Evolutionary conservation across 768 basidiomycete species (phyloP).

Genomic region (Auriscalpium microsporum): DNA sequence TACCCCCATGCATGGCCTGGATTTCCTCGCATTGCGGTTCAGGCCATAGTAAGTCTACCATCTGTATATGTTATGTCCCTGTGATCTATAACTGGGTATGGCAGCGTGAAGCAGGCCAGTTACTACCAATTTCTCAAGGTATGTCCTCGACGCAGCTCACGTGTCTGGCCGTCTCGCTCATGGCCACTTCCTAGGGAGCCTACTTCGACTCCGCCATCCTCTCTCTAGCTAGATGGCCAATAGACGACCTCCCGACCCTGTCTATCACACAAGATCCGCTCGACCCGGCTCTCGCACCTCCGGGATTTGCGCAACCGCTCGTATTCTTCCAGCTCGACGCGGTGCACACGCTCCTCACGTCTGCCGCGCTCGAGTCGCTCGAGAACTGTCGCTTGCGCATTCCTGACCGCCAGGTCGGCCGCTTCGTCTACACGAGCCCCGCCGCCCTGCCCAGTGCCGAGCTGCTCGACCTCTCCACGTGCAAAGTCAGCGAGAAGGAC

Average conservation of each 20-base stretch:
- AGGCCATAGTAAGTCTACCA: constrained; percentile 62
- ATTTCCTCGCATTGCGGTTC: constrained; percentile 60
- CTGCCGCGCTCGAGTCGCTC: constrained; percentile 35
- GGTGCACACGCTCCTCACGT: constrained; percentile 39
- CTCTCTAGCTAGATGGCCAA: constrained; percentile 58
- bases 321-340: constrained; percentile 71
- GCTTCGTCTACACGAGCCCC: constrained; percentile 26
- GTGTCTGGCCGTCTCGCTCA: not conserved
- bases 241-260: constrained; percentile 31
- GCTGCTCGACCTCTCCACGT: constrained; percentile 73
- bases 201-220: constrained; percentile 74
- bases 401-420: constrained; percentile 52
- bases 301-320: constrained; percentile 72
- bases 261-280: constrained; percentile 65
- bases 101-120: constrained; percentile 60
- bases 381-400: constrained; percentile 60
- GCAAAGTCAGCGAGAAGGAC: constrained; percentile 43
- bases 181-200: constrained; percentile 43
- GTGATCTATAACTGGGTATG: constrained; percentile 1
- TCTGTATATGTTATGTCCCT: not conserved
- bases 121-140: constrained; percentile 81
- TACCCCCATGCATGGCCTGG: constrained; percentile 37
- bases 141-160: not conserved
- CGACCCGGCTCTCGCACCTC: constrained; percentile 29
- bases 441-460: constrained; percentile 39